A percentile compares a stretch with the other conserved stretches of the same genome.
Evolutionary conservation across 495 filamentous ascomycete species (phyloP).

Genomic region (Talaromyces nanjingensis): DNA sequence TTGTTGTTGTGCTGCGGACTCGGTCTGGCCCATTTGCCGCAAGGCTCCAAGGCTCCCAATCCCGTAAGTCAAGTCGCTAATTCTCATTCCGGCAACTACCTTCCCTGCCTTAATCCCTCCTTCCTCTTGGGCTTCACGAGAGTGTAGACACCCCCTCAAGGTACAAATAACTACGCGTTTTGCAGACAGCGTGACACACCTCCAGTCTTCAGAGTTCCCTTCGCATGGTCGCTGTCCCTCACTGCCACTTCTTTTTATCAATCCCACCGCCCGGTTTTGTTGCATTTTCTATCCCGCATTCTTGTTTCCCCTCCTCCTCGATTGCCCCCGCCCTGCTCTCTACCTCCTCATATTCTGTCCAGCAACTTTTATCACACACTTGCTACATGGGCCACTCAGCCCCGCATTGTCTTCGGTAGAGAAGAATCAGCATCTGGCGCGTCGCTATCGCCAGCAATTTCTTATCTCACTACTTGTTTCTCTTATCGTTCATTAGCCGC

Average conservation of each 20-base stretch:
- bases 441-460: not conserved
- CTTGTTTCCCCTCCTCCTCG: constrained; percentile 20
- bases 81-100: constrained; percentile 6
- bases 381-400: not conserved
- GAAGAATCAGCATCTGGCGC: not conserved
- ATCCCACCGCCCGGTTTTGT: not conserved
- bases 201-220: not conserved
- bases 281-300: constrained; percentile 13
- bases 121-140: not conserved
- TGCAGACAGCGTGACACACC: not conserved
- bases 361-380: constrained; percentile 9
- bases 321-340: constrained; percentile 11
- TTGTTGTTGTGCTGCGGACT: not conserved
- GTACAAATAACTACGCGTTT: not conserved
- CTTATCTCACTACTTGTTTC: not conserved
- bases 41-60: not conserved
- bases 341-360: constrained; percentile 11
- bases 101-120: not conserved
- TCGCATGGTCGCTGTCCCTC: not conserved
- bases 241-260: not conserved
- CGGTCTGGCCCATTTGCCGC: not conserved
- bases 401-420: constrained; percentile 1
- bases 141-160: not conserved
- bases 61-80: constrained; percentile 2
- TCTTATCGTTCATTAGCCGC: not conserved